Conservation (phyloP, 352 stramenopile genomes). For the Phytophthora rubi region DNA sequence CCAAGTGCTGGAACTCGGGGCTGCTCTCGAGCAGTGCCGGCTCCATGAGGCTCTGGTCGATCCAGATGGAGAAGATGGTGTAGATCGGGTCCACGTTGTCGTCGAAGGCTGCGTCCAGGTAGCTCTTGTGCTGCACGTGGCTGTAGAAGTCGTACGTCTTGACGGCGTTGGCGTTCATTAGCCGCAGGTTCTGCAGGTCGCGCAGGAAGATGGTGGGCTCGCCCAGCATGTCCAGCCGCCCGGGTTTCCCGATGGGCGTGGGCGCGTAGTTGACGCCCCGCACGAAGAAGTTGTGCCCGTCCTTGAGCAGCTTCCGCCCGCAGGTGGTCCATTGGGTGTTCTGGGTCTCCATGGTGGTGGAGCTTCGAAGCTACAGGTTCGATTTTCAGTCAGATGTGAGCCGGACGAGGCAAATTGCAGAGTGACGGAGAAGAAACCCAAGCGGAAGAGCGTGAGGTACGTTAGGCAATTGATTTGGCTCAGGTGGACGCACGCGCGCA, state of each 20-base stretch:
- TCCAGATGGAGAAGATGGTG: conserved; percentile 81
- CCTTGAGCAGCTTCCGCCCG: conserved; percentile 64
- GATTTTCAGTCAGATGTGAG: not conserved
- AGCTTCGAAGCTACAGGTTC: not conserved
- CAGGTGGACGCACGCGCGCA: not conserved
- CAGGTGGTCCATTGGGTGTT: conserved; percentile 73
- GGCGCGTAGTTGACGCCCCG: conserved; percentile 78
- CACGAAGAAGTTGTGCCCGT: conserved; percentile 69
- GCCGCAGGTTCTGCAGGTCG: conserved; percentile 69
- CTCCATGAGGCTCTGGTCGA: conserved; percentile 66
- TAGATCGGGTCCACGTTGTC: conserved; percentile 58
- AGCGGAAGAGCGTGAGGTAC: conserved; percentile 12
- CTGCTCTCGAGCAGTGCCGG: conserved; percentile 31
- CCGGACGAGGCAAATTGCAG: conserved; percentile 15
- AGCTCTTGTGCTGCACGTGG: conserved; percentile 53
- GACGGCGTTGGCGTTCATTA: conserved; percentile 77
- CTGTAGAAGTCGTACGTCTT: conserved; percentile 79
- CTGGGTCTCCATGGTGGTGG: conserved; percentile 12
- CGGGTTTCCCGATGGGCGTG: conserved; percentile 62
- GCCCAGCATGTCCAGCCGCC: conserved; percentile 62
- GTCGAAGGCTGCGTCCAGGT: conserved; percentile 73
- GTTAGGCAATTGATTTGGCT: not conserved
- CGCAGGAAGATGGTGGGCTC: conserved; percentile 61
- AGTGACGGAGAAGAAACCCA: conserved; percentile 17
- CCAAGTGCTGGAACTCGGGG: conserved; percentile 50